These are phyloP conservation scores for Cercospora berteroae DNA, from an alignment of 2,329 filamentous ascomycete species.

Conservation along the genomic window DNA sequence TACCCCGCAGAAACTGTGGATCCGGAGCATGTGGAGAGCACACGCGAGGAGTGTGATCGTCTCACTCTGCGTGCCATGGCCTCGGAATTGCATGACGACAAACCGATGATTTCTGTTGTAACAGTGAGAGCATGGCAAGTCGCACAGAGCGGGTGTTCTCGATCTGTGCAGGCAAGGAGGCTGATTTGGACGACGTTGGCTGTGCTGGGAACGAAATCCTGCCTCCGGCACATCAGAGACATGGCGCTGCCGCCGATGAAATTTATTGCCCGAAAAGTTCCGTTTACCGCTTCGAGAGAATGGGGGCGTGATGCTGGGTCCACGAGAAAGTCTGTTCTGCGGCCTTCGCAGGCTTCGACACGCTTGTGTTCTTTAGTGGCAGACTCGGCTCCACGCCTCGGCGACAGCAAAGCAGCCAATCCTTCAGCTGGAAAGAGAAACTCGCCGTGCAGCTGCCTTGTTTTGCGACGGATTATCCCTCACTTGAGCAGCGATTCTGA, in stretches of 20 bases:
- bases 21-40: neutral
- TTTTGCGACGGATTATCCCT: neutral
- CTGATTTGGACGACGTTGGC: neutral
- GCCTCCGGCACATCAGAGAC: neutral
- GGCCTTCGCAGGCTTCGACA: neutral
- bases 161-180: neutral
- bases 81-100: neutral
- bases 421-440: neutral
- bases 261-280: neutral
- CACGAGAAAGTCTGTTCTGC: neutral
- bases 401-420: neutral
- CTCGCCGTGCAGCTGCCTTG: constrained; percentile 7
- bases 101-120: neutral
- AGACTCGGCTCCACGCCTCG: neutral
- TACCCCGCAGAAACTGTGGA: neutral
- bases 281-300: neutral
- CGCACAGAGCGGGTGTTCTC: neutral
- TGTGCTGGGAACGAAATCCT: neutral
- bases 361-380: neutral
- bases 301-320: neutral
- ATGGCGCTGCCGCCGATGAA: neutral
- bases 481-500: neutral
- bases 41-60: neutral
- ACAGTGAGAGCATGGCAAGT: neutral
- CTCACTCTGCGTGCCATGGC: neutral